phyloP scores from a whole-genome alignment of 306 rosid species.

The Aeschynomene evenia region DNA sequence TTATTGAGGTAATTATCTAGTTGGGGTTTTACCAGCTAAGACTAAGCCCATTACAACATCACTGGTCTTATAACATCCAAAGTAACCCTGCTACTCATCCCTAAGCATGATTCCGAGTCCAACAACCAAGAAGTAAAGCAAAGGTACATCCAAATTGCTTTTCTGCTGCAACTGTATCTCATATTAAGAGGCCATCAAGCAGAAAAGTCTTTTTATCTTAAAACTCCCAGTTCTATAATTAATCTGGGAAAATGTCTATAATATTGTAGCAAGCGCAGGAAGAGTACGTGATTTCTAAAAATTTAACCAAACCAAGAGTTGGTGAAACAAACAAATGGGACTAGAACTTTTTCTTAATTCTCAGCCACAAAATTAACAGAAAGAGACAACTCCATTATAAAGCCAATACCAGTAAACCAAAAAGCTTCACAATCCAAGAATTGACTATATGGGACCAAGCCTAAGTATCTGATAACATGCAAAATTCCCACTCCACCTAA shows the following conservation, averaged over 20 bases:
- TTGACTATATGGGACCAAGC: conserved; percentile 5
- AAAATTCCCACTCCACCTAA: not conserved
- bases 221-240: not conserved
- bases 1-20: too few species aligned
- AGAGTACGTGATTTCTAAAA: not conserved
- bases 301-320: conserved; percentile 17
- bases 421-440: conserved; percentile 3
- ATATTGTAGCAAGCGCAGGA: not conserved
- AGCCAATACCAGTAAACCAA: not conserved
- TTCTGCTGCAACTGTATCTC: not conserved
- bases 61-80: not conserved
- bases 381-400: conserved; percentile 11
- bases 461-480: conserved; percentile 2
- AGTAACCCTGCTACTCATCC: conserved; percentile 14
- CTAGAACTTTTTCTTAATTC: not conserved
- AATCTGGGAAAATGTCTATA: conserved; percentile 3
- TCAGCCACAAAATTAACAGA: conserved; percentile 1
- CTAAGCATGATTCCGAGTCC: not conserved
- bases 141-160: not conserved
- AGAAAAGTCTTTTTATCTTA: not conserved
- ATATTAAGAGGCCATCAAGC: not conserved
- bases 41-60: not conserved
- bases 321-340: not conserved
- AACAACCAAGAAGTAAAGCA: not conserved
- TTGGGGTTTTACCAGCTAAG: not conserved